phyloP scores from a whole-genome alignment of 1,284 basidiomycete species.

The Singerocomus inundabilis region DNA sequence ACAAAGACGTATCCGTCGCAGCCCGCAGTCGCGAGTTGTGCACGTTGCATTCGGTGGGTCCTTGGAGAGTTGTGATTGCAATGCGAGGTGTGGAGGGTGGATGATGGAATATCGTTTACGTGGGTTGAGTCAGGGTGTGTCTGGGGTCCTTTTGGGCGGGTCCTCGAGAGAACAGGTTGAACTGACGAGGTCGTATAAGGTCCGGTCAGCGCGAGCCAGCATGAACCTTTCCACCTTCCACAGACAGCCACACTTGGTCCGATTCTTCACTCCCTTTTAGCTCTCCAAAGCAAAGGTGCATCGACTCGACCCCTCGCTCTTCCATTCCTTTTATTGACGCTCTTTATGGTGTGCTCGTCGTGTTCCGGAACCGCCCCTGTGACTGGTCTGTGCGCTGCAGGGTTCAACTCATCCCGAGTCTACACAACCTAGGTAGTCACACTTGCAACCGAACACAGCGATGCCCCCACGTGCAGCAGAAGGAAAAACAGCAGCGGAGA shows the following conservation, averaged over 20 bases:
- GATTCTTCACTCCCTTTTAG: constrained; percentile 6
- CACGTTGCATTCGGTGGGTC: not conserved
- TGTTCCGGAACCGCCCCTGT: constrained; percentile 31
- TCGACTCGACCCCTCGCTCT: not conserved
- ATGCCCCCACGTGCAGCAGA: constrained; percentile 35
- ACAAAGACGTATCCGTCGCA: constrained; percentile 8
- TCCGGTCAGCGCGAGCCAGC: constrained; percentile 32
- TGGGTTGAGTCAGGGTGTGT: constrained; percentile 24
- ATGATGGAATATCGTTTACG: constrained; percentile 17
- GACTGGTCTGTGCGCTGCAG: constrained; percentile 30
- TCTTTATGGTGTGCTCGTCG: constrained; percentile 2
- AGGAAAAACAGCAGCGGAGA: constrained; percentile 31
- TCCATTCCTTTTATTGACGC: not conserved
- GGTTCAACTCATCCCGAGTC: constrained; percentile 12
- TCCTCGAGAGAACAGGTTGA: constrained; percentile 24
- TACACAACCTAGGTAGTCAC: constrained; percentile 9
- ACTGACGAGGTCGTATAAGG: constrained; percentile 35
- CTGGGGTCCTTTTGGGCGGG: constrained; percentile 30
- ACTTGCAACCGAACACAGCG: constrained; percentile 7
- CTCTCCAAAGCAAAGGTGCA: constrained; percentile 15
- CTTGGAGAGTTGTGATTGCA: constrained; percentile 6
- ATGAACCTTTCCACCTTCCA: constrained; percentile 36
- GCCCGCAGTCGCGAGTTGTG: constrained; percentile 2
- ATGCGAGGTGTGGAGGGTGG: not conserved
- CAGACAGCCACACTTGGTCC: constrained; percentile 25